Conservation (phyloP, 129 eudicot species). For the Artemisia argyi region DNA sequence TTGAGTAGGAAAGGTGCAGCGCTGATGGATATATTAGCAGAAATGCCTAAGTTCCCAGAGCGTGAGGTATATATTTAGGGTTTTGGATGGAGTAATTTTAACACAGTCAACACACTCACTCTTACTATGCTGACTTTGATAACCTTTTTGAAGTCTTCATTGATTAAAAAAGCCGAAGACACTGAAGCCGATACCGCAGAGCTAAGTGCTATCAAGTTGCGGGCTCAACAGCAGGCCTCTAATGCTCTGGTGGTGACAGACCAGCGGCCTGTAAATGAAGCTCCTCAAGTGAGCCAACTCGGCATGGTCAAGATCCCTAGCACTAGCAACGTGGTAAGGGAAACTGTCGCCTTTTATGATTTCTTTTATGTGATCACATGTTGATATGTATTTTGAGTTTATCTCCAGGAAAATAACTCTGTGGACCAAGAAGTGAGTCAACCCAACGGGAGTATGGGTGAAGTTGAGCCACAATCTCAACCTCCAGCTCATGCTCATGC, state of each 20-base stretch:
- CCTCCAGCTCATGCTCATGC: conserved; percentile 30
- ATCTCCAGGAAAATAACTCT: conserved; percentile 51
- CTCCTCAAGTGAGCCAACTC: conserved; percentile 65
- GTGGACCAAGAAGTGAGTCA: conserved; percentile 54
- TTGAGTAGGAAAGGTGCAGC: conserved; percentile 92
- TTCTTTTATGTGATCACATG: background rate
- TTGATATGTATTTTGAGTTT: conserved; percentile 18
- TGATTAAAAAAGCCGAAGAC: conserved; percentile 89
- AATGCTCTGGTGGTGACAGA: conserved; percentile 82
- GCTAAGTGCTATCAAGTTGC: conserved; percentile 87
- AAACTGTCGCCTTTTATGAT: background rate
- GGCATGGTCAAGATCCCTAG: conserved; percentile 76
- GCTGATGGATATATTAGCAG: conserved; percentile 87
- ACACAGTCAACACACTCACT: background rate
- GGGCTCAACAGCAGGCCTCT: conserved; percentile 87
- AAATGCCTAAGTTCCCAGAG: conserved; percentile 99
- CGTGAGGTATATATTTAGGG: conserved; percentile 72
- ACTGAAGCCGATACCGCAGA: conserved; percentile 97
- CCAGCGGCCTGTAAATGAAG: conserved; percentile 66
- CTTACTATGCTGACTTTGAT: conserved; percentile 28
- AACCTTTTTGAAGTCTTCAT: conserved; percentile 65
- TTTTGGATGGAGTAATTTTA: background rate
- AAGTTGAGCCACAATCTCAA: conserved; percentile 58
- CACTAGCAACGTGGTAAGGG: conserved; percentile 57
- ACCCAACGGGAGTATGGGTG: conserved; percentile 61